These are phyloP conservation scores for Yarrowia osloensis DNA, from an alignment of 805 yeast species.

Conservation along the genomic window DNA sequence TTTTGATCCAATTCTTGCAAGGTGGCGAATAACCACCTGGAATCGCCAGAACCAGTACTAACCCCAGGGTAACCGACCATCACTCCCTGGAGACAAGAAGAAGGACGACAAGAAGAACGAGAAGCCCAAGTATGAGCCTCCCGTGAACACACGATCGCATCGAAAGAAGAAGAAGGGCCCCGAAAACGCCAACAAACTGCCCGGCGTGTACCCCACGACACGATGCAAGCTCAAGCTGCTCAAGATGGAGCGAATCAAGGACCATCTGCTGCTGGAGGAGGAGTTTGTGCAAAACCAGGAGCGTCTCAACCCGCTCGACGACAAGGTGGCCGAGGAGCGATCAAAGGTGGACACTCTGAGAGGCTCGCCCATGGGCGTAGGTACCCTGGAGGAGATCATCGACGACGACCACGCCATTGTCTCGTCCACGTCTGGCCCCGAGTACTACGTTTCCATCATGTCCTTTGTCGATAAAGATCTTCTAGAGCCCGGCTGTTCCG, in stretches of 20 bases:
- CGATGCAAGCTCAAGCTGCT: constrained; percentile 89
- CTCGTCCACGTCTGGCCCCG: constrained; percentile 93
- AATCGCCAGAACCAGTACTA: background rate
- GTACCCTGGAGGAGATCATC: constrained; percentile 93
- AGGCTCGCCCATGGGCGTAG: constrained; percentile 95
- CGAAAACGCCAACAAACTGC: constrained; percentile 84
- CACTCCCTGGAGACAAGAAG: constrained; percentile 41
- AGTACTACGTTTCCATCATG: constrained; percentile 91
- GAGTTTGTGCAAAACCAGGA: constrained; percentile 95
- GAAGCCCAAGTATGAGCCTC: constrained; percentile 96
- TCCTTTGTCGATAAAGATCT: constrained; percentile 96
- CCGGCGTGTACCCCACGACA: constrained; percentile 86
- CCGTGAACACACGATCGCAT: constrained; percentile 91
- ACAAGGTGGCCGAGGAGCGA: constrained; percentile 93
- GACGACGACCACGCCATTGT: constrained; percentile 99
- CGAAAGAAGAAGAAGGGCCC: constrained; percentile 84
- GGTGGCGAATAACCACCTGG: background rate
- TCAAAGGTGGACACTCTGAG: constrained; percentile 93
- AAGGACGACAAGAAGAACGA: constrained; percentile 41
- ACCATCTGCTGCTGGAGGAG: constrained; percentile 90
- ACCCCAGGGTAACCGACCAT: constrained; percentile 42
- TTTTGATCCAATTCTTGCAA: background rate
- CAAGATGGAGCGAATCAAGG: constrained; percentile 94
- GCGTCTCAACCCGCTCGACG: constrained; percentile 92
- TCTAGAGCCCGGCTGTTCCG: constrained; percentile 96